These are phyloP conservation scores for Gloeostereum incarnatum DNA, from an alignment of 768 basidiomycete genomes.

Conservation along the genomic window DNA sequence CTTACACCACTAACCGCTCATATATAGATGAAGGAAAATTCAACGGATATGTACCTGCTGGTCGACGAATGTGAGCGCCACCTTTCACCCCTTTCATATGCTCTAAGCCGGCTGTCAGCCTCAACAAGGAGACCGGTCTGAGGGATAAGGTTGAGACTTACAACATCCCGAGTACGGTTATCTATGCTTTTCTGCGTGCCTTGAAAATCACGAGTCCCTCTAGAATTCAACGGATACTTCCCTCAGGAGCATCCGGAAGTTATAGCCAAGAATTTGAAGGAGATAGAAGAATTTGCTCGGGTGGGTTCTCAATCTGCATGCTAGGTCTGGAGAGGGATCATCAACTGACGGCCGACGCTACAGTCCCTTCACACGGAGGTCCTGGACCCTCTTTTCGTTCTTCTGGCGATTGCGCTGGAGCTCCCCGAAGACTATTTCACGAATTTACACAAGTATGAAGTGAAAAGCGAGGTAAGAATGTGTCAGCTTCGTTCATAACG, in stretches of 20 bases:
- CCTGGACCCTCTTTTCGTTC: slow-evolving; percentile 33
- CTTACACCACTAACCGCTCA: background rate
- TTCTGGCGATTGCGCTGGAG: slow-evolving; percentile 42
- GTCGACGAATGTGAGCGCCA: slow-evolving; percentile 23
- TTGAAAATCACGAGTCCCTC: background rate
- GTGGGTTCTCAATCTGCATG: slow-evolving; percentile 11
- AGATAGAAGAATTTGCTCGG: slow-evolving; percentile 35
- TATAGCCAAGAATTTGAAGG: slow-evolving; percentile 25
- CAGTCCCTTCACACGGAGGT: slow-evolving; percentile 33
- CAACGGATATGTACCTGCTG: slow-evolving; percentile 40
- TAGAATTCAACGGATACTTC: slow-evolving; percentile 36
- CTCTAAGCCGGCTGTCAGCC: slow-evolving; percentile 10
- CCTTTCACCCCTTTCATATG: background rate
- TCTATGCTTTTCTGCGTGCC: background rate
- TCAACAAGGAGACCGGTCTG: slow-evolving; percentile 23
- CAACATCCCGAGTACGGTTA: slow-evolving; percentile 33
- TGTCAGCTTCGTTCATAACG: background rate
- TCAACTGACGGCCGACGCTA: background rate
- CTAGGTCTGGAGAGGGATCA: background rate
- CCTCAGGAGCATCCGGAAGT: slow-evolving; percentile 28
- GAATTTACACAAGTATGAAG: slow-evolving; percentile 33
- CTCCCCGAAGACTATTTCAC: slow-evolving; percentile 40
- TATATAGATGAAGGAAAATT: slow-evolving; percentile 30
- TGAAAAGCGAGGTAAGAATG: slow-evolving; percentile 26
- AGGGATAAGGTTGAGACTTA: slow-evolving; percentile 36